phyloP scores from a whole-genome alignment of 441 rosid species.

The Erysimum cheiri region DNA sequence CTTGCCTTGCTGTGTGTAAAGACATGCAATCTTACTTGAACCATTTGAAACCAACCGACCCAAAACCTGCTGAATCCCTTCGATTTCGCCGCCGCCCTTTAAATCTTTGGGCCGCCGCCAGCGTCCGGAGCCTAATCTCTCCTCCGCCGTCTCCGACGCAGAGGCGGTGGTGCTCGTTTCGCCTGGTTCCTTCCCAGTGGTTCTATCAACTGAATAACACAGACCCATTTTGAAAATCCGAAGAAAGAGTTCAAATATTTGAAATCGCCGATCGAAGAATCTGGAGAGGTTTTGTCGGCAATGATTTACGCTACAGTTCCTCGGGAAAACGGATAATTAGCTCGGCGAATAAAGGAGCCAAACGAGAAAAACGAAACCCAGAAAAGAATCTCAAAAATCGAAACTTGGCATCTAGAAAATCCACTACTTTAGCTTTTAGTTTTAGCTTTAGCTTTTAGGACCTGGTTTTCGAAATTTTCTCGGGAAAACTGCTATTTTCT shows the following conservation, averaged over 20 bases:
- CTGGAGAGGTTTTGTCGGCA: constrained; percentile 34
- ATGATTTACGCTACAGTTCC: constrained; percentile 2
- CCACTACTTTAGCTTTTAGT: constrained; percentile 40
- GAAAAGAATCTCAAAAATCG: constrained; percentile 37
- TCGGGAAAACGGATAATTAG: constrained; percentile 9
- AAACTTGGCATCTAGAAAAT: constrained; percentile 23
- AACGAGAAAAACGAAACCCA: constrained; percentile 32
- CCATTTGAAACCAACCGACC: constrained; percentile 60
- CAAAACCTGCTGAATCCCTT: constrained; percentile 43
- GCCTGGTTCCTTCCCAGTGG: constrained; percentile 41
- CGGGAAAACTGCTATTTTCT: constrained; percentile 44
- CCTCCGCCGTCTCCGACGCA: constrained; percentile 29
- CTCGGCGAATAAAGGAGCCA: constrained; percentile 23
- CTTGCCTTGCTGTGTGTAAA: constrained; percentile 78
- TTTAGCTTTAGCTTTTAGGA: constrained; percentile 36
- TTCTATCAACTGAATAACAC: constrained; percentile 59
- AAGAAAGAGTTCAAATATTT: constrained; percentile 1
- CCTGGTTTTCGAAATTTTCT: constrained; percentile 36
- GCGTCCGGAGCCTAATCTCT: constrained; percentile 43
- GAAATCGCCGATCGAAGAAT: constrained; percentile 18
- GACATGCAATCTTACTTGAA: constrained; percentile 59
- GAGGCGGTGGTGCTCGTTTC: constrained; percentile 41
- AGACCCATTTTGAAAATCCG: constrained; percentile 57
- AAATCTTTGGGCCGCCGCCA: constrained; percentile 52
- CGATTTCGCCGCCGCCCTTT: constrained; percentile 48